Evolutionary conservation across 2,329 filamentous ascomycete genomes (phyloP).

Genomic region (Aspergillus niger): DNA sequence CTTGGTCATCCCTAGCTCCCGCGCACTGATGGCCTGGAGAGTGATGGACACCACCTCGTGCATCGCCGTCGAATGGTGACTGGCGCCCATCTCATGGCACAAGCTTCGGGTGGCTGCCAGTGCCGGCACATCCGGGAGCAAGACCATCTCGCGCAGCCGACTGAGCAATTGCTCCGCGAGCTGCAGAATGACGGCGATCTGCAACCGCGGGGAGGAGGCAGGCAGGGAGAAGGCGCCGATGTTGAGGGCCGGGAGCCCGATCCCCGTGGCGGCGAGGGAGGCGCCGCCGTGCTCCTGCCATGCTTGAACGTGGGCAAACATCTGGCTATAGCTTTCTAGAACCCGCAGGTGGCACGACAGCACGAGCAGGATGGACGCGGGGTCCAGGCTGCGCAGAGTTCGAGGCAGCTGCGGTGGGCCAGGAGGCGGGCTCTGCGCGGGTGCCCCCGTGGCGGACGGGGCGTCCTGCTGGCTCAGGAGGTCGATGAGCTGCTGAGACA

Average conservation of each 20-base stretch:
- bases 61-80: no score
- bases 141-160: conserved; percentile 7
- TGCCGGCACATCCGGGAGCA: no score
- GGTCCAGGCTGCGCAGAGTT: neutral
- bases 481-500: conserved; percentile 10
- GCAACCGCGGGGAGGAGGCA: conserved; percentile 1
- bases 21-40: no score
- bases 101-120: no score
- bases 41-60: no score
- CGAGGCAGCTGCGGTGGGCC: neutral
- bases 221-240: conserved; percentile 9
- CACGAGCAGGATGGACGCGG: conserved; percentile 1
- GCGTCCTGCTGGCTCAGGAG: conserved; percentile 5
- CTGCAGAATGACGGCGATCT: conserved; percentile 11
- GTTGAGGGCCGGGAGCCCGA: conserved; percentile 1
- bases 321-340: conserved; percentile 3
- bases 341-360: conserved; percentile 10
- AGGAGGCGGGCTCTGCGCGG: neutral
- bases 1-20: no score
- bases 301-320: conserved; percentile 5
- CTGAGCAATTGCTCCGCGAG: conserved; percentile 3
- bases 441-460: neutral
- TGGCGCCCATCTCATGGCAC: no score
- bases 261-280: neutral
- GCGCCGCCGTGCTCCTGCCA: conserved; percentile 5